A percentile compares a stretch with the other conserved stretches of the same genome.
Conservation (phyloP, 768 basidiomycete species). For the Candolleomyces efflorescens region DNA sequence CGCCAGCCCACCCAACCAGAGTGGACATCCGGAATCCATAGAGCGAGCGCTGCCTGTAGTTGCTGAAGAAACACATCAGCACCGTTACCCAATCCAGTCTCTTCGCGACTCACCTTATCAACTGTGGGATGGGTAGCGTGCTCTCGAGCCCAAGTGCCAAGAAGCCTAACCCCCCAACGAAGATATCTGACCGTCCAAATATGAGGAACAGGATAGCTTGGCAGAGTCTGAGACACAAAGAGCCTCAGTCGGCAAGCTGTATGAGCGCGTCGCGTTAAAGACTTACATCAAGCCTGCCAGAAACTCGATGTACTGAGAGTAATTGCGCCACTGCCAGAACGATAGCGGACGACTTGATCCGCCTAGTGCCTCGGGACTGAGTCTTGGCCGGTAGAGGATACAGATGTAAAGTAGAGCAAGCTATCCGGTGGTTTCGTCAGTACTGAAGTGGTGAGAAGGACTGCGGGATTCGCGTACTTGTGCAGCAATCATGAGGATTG, state of each 20-base stretch:
- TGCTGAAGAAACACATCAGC: conserved; percentile 39
- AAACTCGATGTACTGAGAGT: conserved; percentile 79
- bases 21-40: conserved; percentile 86
- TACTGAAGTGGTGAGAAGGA: neutral
- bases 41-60: conserved; percentile 71
- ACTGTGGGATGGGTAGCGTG: conserved; percentile 80
- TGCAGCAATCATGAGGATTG: conserved; percentile 78
- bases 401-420: conserved; percentile 80
- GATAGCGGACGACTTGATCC: conserved; percentile 61
- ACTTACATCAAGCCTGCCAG: conserved; percentile 72
- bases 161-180: conserved; percentile 65
- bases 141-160: conserved; percentile 80
- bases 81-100: neutral
- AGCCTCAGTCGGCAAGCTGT: neutral
- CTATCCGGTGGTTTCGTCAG: conserved; percentile 31
- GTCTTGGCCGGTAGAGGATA: conserved; percentile 60
- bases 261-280: neutral
- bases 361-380: conserved; percentile 55
- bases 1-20: conserved; percentile 77
- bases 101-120: conserved; percentile 54
- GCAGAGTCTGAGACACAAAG: conserved; percentile 42
- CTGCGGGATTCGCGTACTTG: conserved; percentile 46
- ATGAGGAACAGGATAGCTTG: conserved; percentile 74
- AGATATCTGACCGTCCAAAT: conserved; percentile 58
- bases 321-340: conserved; percentile 85